Conservation (phyloP, 257 asterid species). For the Galeopsis tetrahit region DNA sequence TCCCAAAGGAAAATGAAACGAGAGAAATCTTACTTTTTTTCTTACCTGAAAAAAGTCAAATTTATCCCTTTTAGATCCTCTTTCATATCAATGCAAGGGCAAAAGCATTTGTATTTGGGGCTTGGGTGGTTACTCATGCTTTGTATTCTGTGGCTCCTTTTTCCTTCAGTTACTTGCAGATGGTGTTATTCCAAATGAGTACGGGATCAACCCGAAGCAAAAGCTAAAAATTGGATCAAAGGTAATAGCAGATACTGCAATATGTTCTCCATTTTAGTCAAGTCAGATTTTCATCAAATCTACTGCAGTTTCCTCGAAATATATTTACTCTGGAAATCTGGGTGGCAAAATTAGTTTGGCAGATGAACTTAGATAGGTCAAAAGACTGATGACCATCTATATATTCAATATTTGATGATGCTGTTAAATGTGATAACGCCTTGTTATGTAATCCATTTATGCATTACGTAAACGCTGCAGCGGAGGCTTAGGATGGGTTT, state of each 20-base stretch:
- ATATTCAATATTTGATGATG: slow-evolving; percentile 16
- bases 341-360: neutral
- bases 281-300: slow-evolving; percentile 16
- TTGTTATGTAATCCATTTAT: slow-evolving; percentile 17
- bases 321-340: slow-evolving; percentile 7
- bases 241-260: slow-evolving; percentile 46
- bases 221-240: slow-evolving; percentile 93
- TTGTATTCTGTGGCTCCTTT: slow-evolving; percentile 24
- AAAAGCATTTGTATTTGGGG: slow-evolving; percentile 5
- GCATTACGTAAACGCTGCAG: neutral
- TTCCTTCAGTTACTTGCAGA: slow-evolving; percentile 88
- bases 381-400: slow-evolving; percentile 12
- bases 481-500: slow-evolving; percentile 11
- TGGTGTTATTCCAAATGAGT: slow-evolving; percentile 99
- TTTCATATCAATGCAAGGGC: slow-evolving; percentile 16
- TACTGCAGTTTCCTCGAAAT: slow-evolving; percentile 8
- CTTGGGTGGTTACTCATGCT: slow-evolving; percentile 26
- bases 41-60: neutral
- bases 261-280: slow-evolving; percentile 2
- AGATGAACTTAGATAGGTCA: slow-evolving; percentile 22
- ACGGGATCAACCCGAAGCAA: slow-evolving; percentile 94
- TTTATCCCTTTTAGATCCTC: neutral
- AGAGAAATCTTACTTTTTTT: slow-evolving; percentile 1
- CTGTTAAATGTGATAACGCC: slow-evolving; percentile 27
- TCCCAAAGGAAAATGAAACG: neutral